Conservation (phyloP, 306 rosid genomes). For the Fragaria ananassa region DNA sequence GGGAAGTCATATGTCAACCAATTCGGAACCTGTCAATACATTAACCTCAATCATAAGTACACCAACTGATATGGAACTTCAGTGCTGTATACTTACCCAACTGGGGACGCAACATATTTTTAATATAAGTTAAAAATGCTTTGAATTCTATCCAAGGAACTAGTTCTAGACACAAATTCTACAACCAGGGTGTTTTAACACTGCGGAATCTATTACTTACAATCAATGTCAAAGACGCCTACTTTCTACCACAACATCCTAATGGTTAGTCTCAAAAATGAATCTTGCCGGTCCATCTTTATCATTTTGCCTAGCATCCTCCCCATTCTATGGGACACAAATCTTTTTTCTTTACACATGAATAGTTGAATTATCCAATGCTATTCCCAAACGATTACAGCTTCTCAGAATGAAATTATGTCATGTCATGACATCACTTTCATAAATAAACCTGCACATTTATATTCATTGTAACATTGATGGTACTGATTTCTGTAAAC, state of each 20-base stretch:
- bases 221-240: background rate
- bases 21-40: constrained; percentile 61
- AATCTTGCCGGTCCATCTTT: background rate
- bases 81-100: constrained; percentile 1
- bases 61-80: background rate
- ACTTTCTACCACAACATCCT: background rate
- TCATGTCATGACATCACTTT: constrained; percentile 1
- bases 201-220: background rate
- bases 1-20: constrained; percentile 98
- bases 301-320: background rate
- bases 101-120: background rate
- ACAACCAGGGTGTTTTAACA: background rate
- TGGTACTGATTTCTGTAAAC: constrained; percentile 2
- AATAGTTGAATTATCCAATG: background rate
- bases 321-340: background rate
- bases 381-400: background rate
- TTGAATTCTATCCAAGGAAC: background rate
- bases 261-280: background rate
- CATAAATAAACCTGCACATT: background rate
- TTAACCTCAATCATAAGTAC: constrained; percentile 26
- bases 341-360: background rate
- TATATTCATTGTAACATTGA: background rate
- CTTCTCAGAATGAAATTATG: background rate
- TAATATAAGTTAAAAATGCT: background rate
- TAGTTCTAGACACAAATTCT: background rate